A percentile compares a stretch with the other conserved stretches of the same genome.
Conservation (phyloP, 2,329 filamentous ascomycete genomes). For the Aspergillus udagawae region DNA sequence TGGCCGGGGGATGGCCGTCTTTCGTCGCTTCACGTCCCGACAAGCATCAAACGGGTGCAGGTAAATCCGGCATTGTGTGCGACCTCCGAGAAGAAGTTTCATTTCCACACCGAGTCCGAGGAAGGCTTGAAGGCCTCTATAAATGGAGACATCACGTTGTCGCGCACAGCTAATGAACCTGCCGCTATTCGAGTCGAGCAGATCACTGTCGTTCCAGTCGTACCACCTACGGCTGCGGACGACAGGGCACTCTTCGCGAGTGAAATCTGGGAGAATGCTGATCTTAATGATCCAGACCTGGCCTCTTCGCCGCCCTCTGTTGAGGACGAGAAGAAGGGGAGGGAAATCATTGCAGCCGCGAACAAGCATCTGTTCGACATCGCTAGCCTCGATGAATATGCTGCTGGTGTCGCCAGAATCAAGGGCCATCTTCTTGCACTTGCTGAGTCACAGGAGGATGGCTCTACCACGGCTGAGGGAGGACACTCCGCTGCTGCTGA, state of each 20-base stretch:
- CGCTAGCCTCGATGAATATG: too few species aligned
- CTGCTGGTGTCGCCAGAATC: too few species aligned
- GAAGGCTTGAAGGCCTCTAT: neutral
- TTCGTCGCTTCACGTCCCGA: conserved; percentile 5
- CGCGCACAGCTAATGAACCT: neutral
- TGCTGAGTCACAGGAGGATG: too few species aligned
- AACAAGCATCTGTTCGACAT: too few species aligned
- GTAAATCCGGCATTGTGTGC: neutral
- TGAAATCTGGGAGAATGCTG: neutral
- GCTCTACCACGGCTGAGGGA: too few species aligned
- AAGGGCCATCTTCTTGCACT: too few species aligned
- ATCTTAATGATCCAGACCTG: too few species aligned
- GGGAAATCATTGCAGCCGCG: too few species aligned
- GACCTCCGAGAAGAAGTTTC: neutral
- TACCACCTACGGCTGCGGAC: neutral
- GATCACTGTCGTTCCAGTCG: conserved; percentile 1
- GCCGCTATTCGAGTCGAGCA: conserved; percentile 3
- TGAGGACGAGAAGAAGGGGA: too few species aligned
- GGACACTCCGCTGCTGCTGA: too few species aligned
- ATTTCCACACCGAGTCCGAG: neutral
- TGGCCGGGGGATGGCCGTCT: conserved; percentile 9
- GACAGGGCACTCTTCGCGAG: conserved; percentile 1
- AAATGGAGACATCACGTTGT: neutral
- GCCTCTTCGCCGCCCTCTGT: too few species aligned
- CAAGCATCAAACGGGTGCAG: neutral